phyloP scores from a whole-genome alignment of 2,329 filamentous ascomycete genomes.

The Claviceps cyperi region DNA sequence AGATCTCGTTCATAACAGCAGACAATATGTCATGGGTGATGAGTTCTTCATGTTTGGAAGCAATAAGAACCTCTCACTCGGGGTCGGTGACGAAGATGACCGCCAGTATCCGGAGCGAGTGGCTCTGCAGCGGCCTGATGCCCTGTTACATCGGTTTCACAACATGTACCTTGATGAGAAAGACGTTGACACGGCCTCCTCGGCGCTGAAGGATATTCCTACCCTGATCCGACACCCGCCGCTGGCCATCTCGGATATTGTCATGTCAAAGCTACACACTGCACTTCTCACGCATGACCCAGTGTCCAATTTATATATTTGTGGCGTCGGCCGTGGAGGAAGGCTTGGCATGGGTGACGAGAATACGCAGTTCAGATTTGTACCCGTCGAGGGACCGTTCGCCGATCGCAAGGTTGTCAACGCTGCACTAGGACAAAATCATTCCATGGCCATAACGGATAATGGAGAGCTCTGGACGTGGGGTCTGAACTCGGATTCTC shows the following conservation, averaged over 20 bases:
- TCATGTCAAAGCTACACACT: constrained; percentile 83
- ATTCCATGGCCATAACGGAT: constrained; percentile 73
- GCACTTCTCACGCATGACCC: constrained; percentile 79
- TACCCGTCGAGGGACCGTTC: constrained; percentile 65
- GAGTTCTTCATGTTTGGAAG: constrained; percentile 91
- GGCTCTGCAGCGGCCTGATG: constrained; percentile 57
- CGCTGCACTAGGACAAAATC: constrained; percentile 82
- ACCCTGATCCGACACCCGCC: constrained; percentile 57
- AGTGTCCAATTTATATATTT: constrained; percentile 81
- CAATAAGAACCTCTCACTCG: constrained; percentile 87
- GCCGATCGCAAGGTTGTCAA: constrained; percentile 58
- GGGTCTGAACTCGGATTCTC: constrained; percentile 76
- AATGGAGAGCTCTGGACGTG: constrained; percentile 87
- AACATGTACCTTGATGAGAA: constrained; percentile 45
- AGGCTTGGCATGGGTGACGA: constrained; percentile 82
- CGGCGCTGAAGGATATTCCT: constrained; percentile 44
- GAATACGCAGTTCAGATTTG: constrained; percentile 74
- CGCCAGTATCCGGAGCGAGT: constrained; percentile 85
- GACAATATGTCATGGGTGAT: constrained; percentile 39
- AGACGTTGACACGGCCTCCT: constrained; percentile 17
- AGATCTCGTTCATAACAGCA: constrained; percentile 7
- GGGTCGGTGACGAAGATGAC: constrained; percentile 91
- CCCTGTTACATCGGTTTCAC: constrained; percentile 61
- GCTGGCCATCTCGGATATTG: constrained; percentile 64
- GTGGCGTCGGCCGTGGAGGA: constrained; percentile 81